Base-by-base conservation (phyloP, 352 stramenopile species). In the Thalassiosira hispida region DNA sequence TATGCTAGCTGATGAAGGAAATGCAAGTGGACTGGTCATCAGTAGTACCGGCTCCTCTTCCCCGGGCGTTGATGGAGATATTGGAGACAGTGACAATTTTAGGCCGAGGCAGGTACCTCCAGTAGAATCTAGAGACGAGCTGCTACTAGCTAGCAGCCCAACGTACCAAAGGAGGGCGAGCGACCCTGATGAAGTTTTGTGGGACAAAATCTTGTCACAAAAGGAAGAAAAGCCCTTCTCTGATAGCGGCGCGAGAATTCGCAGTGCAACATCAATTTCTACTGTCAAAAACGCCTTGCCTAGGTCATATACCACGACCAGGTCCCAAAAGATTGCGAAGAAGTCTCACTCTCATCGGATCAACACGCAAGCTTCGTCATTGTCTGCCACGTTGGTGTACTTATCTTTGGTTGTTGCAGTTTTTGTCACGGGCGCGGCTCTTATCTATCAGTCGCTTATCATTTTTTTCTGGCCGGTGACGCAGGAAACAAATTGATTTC, bases 231-330 rank as follows among this genome's bases (percentile, higher is more conserved):
- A 8, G 22, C 5, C 23, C 1, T 40, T 16, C 9, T 31, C 9
- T 29, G 16, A 63, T 23, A 55, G 22, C 56, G n/a, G 20, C 8
- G 49, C n/a, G 11, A 55, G 51, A 53, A 53, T 60, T 23, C 8
- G 18, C 22, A 69, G 23, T 18, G 9, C 38, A 53, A 63, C 42
- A 18, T 27, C 59, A 9, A 63, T 77, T 27, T 63, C 46, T 40
- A 70, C 69, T 1, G 40, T 77, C 16, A 46, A 70, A 11, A 49
- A 71, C 16, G 69, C 69, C 18, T 47, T 77, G 20, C 57, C 69
- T 8, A 70, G 46, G 59, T 70, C 65, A 44, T 18, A 22, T 8
- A 31, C 9, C 5, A 40, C 33, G 12, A 25, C 56, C 23, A 65
- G 18, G 44, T 44, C 23, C 53, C 53, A 46, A 42, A 44, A 62